phyloP scores from a whole-genome alignment of 306 rosid species.

The Cicer pinnatifidum region DNA sequence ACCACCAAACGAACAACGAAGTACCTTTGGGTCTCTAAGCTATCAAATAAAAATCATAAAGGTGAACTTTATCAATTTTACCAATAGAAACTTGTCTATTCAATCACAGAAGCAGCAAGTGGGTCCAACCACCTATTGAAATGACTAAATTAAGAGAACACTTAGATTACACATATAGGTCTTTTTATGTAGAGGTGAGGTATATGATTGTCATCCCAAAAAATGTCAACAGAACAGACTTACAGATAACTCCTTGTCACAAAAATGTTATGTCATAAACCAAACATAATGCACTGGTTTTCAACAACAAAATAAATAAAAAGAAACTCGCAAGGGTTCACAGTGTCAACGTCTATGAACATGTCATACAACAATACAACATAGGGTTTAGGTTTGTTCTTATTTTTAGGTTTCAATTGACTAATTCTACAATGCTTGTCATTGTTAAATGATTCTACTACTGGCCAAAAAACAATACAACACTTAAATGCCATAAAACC shows the following conservation, averaged over 20 bases:
- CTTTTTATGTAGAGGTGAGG: background rate
- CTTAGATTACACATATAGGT: background rate
- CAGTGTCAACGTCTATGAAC: background rate
- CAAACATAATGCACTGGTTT: background rate
- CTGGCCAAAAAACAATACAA: too few species aligned
- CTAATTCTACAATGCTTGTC: too few species aligned
- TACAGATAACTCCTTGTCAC: background rate
- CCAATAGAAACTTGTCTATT: background rate
- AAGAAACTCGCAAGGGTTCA: background rate
- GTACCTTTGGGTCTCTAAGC: background rate
- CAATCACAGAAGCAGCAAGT: background rate
- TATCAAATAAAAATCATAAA: background rate
- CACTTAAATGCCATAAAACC: too few species aligned
- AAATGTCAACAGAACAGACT: background rate
- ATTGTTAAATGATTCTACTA: too few species aligned
- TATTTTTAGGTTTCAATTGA: too few species aligned
- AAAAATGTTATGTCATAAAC: background rate
- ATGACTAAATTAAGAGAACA: background rate
- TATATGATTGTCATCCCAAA: background rate
- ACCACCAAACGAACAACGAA: background rate
- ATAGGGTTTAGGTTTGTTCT: too few species aligned
- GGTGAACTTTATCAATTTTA: background rate
- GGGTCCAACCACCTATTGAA: background rate
- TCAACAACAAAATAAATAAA: slow-evolving; percentile 1
- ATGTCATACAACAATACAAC: background rate